Conservation (phyloP, 176 grass and related monocot genomes). For the Triticum aestivum region DNA sequence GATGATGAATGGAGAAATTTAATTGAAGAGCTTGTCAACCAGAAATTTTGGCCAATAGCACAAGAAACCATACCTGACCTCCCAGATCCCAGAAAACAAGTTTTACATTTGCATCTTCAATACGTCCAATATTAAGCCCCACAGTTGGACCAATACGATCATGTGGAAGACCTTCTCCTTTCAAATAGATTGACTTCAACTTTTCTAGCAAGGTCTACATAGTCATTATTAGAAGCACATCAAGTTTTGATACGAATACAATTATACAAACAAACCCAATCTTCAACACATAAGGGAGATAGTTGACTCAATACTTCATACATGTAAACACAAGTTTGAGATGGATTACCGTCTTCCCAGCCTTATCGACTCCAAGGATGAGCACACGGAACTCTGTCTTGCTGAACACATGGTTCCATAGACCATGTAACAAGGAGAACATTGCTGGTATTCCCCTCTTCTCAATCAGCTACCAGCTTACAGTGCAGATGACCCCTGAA, state of each 20-base stretch:
- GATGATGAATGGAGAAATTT: neutral
- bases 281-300: neutral
- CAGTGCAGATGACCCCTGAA: neutral
- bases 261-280: neutral
- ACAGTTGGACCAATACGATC: slow-evolving; percentile 96
- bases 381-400: slow-evolving; percentile 94
- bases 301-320: neutral
- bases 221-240: slow-evolving; percentile 18
- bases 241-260: neutral
- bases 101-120: slow-evolving; percentile 90
- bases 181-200: slow-evolving; percentile 84
- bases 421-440: slow-evolving; percentile 97
- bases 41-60: neutral
- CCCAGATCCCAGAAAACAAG: slow-evolving; percentile 99
- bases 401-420: slow-evolving; percentile 93
- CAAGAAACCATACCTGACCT: slow-evolving; percentile 77
- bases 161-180: slow-evolving; percentile 68
- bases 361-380: slow-evolving; percentile 90
- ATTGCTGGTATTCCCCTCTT: slow-evolving; percentile 37
- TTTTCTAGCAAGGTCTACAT: slow-evolving; percentile 94
- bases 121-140: slow-evolving; percentile 92
- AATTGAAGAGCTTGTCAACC: neutral
- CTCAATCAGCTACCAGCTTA: neutral
- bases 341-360: slow-evolving; percentile 94
- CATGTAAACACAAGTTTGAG: slow-evolving; percentile 5